Conservation (phyloP, 495 filamentous ascomycete genomes). For the Mycothermus thermophilus region DNA sequence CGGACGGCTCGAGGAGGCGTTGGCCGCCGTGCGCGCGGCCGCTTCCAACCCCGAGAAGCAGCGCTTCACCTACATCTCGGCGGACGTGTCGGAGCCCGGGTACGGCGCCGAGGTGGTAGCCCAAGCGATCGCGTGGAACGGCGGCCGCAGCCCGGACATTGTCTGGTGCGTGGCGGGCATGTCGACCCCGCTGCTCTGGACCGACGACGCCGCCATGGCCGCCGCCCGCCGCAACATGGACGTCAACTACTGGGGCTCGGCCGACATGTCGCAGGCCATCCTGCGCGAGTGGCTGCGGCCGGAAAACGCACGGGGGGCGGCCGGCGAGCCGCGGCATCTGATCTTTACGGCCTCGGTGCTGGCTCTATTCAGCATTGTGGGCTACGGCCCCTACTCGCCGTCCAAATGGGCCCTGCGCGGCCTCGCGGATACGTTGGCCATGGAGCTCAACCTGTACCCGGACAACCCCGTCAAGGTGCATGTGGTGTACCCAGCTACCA, state of each 20-base stretch:
- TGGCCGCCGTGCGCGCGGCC: conserved; percentile 42
- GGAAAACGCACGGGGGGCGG: conserved; percentile 17
- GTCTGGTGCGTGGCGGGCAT: conserved; percentile 87
- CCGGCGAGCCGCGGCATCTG: conserved; percentile 50
- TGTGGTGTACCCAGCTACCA: conserved; percentile 73
- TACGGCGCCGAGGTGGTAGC: conserved; percentile 55
- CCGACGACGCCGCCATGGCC: conserved; percentile 48
- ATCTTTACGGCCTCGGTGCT: conserved; percentile 74
- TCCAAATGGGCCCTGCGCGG: conserved; percentile 74
- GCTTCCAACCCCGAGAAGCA: conserved; percentile 52
- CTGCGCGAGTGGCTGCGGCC: conserved; percentile 47
- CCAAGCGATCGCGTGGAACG: conserved; percentile 75
- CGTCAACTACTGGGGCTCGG: conserved; percentile 81
- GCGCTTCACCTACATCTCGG: conserved; percentile 69
- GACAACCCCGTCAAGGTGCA: conserved; percentile 59
- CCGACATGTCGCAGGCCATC: conserved; percentile 66
- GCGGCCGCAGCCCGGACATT: conserved; percentile 57
- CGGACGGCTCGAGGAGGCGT: conserved; percentile 56
- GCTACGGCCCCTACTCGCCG: conserved; percentile 79
- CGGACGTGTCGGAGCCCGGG: conserved; percentile 57
- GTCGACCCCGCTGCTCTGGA: conserved; percentile 62
- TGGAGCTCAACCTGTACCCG: conserved; percentile 73
- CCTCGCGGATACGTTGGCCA: conserved; percentile 66
- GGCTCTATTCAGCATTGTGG: conserved; percentile 61
- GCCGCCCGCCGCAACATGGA: conserved; percentile 69